Evolutionary conservation across 2,329 filamentous ascomycete species (phyloP).

Genomic region (Cladosporium austrohemisphaericum): DNA sequence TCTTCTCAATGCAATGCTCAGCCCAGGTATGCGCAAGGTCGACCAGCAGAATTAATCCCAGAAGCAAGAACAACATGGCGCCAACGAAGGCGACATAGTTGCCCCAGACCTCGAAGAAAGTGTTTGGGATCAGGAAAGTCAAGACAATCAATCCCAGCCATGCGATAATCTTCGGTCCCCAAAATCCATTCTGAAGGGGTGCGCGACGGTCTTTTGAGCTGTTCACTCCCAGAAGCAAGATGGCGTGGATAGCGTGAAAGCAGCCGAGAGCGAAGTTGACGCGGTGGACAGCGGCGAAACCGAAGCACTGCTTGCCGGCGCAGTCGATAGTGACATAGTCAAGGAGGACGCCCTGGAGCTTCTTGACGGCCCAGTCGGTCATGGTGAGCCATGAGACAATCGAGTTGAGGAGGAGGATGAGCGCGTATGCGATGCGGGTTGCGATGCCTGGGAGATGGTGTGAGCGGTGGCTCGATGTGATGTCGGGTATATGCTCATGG

Average conservation of each 20-base stretch:
- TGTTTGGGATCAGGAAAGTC: slow-evolving; percentile 92
- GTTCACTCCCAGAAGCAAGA: slow-evolving; percentile 79
- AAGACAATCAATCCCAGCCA: slow-evolving; percentile 85
- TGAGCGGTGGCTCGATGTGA: background rate
- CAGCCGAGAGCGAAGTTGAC: slow-evolving; percentile 97
- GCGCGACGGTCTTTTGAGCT: slow-evolving; percentile 85
- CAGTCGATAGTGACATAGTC: slow-evolving; percentile 97
- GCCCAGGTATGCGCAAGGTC: slow-evolving; percentile 97
- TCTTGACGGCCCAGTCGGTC: slow-evolving; percentile 96
- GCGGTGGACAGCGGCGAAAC: slow-evolving; percentile 92
- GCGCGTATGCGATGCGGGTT: slow-evolving; percentile 79
- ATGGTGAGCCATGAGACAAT: slow-evolving; percentile 99
- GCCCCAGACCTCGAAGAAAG: slow-evolving; percentile 92
- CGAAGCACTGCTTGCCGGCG: slow-evolving; percentile 78
- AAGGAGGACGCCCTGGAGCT: slow-evolving; percentile 83
- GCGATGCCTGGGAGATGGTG: slow-evolving; percentile 59
- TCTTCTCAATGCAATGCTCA: slow-evolving; percentile 90
- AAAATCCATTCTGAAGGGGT: slow-evolving; percentile 93
- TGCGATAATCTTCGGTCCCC: slow-evolving; percentile 90
- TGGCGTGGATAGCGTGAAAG: slow-evolving; percentile 83
- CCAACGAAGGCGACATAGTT: slow-evolving; percentile 87
- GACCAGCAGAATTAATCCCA: slow-evolving; percentile 87
- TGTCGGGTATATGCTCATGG: background rate
- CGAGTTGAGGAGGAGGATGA: slow-evolving; percentile 93
- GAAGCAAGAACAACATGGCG: slow-evolving; percentile 87